Evolutionary conservation across 495 filamentous ascomycete species (phyloP).

Genomic region (Glarea lozoyensis): DNA sequence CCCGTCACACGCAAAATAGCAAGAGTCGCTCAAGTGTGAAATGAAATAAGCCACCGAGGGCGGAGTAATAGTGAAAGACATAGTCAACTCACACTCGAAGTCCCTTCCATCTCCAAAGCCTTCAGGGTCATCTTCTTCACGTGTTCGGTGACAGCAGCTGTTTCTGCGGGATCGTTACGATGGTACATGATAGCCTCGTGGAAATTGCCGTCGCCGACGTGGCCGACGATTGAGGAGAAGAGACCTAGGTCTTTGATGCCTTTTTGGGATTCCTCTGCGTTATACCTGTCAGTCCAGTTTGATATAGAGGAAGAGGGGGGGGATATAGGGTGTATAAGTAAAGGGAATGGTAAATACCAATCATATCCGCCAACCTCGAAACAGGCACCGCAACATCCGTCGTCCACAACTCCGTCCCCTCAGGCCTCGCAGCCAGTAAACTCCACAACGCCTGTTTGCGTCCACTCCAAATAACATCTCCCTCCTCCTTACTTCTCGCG

Average conservation of each 20-base stretch:
- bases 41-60: no score
- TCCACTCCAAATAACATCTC: constrained; percentile 63
- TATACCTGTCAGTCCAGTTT: not conserved
- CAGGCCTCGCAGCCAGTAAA: constrained; percentile 55
- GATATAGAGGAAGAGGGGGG: no score
- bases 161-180: constrained; percentile 53
- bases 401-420: constrained; percentile 51
- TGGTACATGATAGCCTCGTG: constrained; percentile 85
- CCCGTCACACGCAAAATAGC: no score
- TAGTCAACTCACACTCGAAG: constrained; percentile 53
- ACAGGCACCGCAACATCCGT: constrained; percentile 88
- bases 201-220: constrained; percentile 87
- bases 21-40: no score
- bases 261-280: constrained; percentile 64
- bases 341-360: constrained; percentile 30
- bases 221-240: constrained; percentile 69
- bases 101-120: constrained; percentile 87
- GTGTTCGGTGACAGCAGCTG: constrained; percentile 58
- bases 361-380: constrained; percentile 76
- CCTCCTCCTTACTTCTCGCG: constrained; percentile 54
- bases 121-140: constrained; percentile 81
- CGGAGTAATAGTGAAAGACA: not conserved
- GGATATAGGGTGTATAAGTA: no score
- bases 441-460: constrained; percentile 67
- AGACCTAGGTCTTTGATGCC: constrained; percentile 73